Base-by-base conservation (phyloP, 2,329 filamentous ascomycete species). In the Teratosphaeria nubilosa region DNA sequence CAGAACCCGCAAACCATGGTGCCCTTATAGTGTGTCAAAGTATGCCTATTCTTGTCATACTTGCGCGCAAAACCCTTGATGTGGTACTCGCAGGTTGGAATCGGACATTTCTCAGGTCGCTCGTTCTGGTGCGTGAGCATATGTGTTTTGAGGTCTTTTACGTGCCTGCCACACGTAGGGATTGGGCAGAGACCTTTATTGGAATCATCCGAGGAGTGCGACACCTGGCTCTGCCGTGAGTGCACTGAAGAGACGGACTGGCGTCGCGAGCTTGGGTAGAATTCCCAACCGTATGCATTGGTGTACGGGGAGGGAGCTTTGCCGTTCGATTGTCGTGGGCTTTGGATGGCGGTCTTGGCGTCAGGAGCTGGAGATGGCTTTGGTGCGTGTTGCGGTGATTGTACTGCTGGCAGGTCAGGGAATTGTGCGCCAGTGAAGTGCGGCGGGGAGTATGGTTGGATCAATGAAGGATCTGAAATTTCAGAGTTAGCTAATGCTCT, bases 1-100 rank as follows among this genome's bases (percentile, higher is more conserved):
- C 91, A 96, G 77, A 96, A 96, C 31, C 90, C 91, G 70, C 91
- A 96, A 25, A 96, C 90, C 91, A 96, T 96, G 54, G 89, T 96
- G 48, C 91, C 91, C 76, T 96, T 96, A 82, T 96, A 96, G 73
- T 96, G 91, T 5, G 91, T 96, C 62, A 96, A 75, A 5, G 91
- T 95, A 73, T 96, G 91, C 51, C 91, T 80, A 76, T 96, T 96
- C 81, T 95, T 95, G 78, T 96, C 91, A 72, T 96, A 96, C 75
- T 96, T 96, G 66, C 91, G 82, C 11, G 91, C 91, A 70, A 96
- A 96, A 3, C 91, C 91, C 75, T 96, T 96, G 69, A 82, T 78
- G 77, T 95, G 87, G 75, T 96, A 96, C 69, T 95, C 90, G 77
- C 91, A 96, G 0, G 86, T 94, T 59, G 87, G 80, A 65, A 96